These are phyloP conservation scores for slime mould (Dictyostelium discoideum) DNA, from an alignment of 78 protist species.

Conservation along the genomic window DNA sequence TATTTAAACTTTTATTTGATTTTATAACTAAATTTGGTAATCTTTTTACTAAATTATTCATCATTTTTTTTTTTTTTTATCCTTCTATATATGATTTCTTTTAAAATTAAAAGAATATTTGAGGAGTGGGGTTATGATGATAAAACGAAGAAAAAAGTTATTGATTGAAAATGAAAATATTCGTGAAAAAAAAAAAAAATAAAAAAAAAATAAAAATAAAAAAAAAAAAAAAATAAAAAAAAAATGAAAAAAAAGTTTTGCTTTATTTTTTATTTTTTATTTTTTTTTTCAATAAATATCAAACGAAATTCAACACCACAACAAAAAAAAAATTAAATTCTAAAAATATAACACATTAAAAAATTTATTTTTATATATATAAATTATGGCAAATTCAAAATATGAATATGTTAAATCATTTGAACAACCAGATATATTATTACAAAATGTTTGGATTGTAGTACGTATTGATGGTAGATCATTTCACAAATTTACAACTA, in stretches of 20 bases:
- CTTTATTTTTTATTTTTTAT: not conserved
- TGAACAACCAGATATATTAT: conserved; percentile 80
- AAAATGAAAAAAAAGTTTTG: not conserved
- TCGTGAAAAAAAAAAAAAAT: not conserved
- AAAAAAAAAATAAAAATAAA: not conserved
- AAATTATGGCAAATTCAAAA: conserved; percentile 87
- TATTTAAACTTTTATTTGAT: not conserved
- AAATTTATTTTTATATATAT: not conserved
- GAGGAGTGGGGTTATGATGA: not conserved
- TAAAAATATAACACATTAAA: not conserved
- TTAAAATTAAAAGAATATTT: not conserved
- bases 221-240: conserved; percentile 20
- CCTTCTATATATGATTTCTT: not conserved
- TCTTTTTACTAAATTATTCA: not conserved
- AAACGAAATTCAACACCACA: not conserved
- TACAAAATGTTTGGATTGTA: conserved; percentile 91
- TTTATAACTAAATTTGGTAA: not conserved
- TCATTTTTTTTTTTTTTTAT: not conserved
- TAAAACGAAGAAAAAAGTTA: not conserved
- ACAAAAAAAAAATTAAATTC: not conserved
- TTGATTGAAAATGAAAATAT: not conserved
- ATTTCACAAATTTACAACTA: conserved; percentile 86
- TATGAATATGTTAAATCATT: conserved; percentile 93
- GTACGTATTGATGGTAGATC: conserved; percentile 93
- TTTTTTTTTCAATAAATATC: not conserved